Percentiles rank a stretch among this genome's conserved stretches.
Evolutionary conservation across 108 stramenopile species (phyloP).

Genomic region (Nannochloropsis salina): DNA sequence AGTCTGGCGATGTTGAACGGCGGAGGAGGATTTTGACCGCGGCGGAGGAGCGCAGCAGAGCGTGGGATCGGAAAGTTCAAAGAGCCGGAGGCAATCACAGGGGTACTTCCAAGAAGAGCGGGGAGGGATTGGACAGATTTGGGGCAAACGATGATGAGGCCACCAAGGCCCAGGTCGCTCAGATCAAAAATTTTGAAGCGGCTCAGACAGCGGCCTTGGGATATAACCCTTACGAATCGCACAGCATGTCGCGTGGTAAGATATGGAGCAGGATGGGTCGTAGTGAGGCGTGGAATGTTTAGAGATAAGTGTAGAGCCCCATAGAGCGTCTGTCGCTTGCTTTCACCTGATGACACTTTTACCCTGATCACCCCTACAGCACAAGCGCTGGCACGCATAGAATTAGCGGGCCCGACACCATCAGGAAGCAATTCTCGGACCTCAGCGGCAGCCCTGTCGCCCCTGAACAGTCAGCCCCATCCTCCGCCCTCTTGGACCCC

Average conservation of each 20-base stretch:
- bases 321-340: too few relatives aligned
- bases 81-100: neutral
- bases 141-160: neutral
- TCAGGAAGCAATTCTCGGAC: neutral
- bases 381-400: neutral
- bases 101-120: neutral
- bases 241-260: neutral
- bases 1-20: neutral
- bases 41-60: neutral
- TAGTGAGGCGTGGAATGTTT: too few relatives aligned
- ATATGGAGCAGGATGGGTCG: too few relatives aligned
- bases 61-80: neutral
- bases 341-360: neutral
- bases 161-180: neutral
- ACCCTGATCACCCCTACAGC: neutral
- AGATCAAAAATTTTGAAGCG: neutral
- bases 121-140: neutral
- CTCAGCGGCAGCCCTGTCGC: too few relatives aligned
- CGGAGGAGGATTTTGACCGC: neutral
- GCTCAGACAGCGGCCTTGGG: neutral
- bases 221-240: slow-evolving; percentile 9
- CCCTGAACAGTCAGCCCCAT: neutral
- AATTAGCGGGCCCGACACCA: neutral
- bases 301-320: too few relatives aligned
- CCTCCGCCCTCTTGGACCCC: neutral